Evolutionary conservation across 768 basidiomycete species (phyloP).

Genomic region (Mycena leptocephala): DNA sequence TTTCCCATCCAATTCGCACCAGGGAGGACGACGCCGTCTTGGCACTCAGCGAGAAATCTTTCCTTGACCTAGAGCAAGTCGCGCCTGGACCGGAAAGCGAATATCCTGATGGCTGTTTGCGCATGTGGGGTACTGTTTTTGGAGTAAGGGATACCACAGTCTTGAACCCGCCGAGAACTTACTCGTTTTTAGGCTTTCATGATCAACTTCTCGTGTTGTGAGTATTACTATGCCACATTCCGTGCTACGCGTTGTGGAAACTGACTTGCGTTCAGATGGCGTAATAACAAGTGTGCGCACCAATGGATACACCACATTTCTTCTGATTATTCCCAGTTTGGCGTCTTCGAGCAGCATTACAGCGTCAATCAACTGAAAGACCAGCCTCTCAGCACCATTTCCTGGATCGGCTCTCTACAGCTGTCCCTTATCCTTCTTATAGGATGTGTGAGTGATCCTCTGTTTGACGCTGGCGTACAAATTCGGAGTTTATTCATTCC

Average conservation of each 20-base stretch:
- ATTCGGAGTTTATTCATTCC: neutral
- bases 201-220: slow-evolving; percentile 39
- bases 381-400: slow-evolving; percentile 34
- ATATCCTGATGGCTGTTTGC: slow-evolving; percentile 31
- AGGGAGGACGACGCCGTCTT: neutral
- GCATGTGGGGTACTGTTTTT: slow-evolving; percentile 34
- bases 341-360: slow-evolving; percentile 38
- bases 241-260: neutral
- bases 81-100: neutral
- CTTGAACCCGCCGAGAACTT: neutral
- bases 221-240: neutral
- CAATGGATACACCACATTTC: too few species aligned
- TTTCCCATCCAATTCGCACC: neutral
- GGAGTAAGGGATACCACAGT: slow-evolving; percentile 20
- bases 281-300: slow-evolving; percentile 33
- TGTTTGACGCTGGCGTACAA: slow-evolving; percentile 34
- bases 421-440: slow-evolving; percentile 36
- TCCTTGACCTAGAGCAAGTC: too few species aligned
- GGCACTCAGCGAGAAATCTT: too few species aligned
- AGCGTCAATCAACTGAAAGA: slow-evolving; percentile 32
- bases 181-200: slow-evolving; percentile 30
- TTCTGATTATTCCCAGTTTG: slow-evolving; percentile 21
- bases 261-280: slow-evolving; percentile 21
- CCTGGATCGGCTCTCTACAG: slow-evolving; percentile 44
- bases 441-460: slow-evolving; percentile 35